Conservation (phyloP, 352 stramenopile genomes). For the Pythium sp. region DNA sequence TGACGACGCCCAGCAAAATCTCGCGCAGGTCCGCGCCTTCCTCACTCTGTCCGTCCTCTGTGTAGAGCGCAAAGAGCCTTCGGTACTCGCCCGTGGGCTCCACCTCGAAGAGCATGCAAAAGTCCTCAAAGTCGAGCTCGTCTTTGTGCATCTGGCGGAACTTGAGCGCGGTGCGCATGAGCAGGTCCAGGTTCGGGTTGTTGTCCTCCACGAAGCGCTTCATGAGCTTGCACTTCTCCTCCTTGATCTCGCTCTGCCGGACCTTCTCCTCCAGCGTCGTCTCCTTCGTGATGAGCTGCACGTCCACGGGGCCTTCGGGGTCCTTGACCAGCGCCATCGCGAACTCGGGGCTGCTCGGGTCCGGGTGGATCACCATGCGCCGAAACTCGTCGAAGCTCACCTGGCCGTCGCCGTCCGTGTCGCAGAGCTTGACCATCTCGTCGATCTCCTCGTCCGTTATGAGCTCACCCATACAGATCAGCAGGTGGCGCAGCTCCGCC, state of each 20-base stretch:
- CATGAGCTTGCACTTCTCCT: slow-evolving; percentile 71
- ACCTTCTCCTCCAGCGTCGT: slow-evolving; percentile 50
- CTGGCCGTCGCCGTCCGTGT: slow-evolving; percentile 91
- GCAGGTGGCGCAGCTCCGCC: slow-evolving; percentile 89
- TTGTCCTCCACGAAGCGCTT: slow-evolving; percentile 70
- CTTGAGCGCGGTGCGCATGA: slow-evolving; percentile 53
- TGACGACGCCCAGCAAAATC: slow-evolving; percentile 89
- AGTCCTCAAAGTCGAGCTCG: slow-evolving; percentile 67
- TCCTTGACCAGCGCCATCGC: slow-evolving; percentile 29
- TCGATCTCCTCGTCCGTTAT: slow-evolving; percentile 94
- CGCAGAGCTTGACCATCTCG: slow-evolving; percentile 92
- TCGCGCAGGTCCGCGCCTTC: slow-evolving; percentile 84
- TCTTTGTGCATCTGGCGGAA: slow-evolving; percentile 62
- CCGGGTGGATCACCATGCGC: slow-evolving; percentile 86
- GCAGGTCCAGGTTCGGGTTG: slow-evolving; percentile 55
- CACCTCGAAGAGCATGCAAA: slow-evolving; percentile 82
- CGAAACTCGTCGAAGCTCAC: slow-evolving; percentile 92
- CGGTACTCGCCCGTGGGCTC: slow-evolving; percentile 88
- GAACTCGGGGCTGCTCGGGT: slow-evolving; percentile 84
- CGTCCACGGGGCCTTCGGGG: slow-evolving; percentile 22
- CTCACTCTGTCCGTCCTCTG: slow-evolving; percentile 54
- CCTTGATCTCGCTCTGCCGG: slow-evolving; percentile 54
- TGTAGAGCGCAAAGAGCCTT: slow-evolving; percentile 86
- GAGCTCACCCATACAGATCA: slow-evolving; percentile 95
- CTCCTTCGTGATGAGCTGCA: slow-evolving; percentile 31